Conservation (phyloP, 2,329 filamentous ascomycete genomes). For the Colletotrichum orchidophilum region DNA sequence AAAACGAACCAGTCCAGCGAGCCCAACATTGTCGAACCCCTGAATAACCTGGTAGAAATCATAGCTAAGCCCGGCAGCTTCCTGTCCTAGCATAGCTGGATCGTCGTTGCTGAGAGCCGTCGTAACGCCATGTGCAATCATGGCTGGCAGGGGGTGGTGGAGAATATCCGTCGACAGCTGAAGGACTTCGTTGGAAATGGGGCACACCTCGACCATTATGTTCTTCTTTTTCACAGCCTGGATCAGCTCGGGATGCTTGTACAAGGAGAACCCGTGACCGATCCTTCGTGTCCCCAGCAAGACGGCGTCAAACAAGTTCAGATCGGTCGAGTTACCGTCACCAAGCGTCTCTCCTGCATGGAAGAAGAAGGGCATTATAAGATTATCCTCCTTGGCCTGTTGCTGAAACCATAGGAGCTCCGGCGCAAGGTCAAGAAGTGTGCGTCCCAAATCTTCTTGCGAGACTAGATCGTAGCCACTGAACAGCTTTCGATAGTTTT, state of each 20-base stretch:
- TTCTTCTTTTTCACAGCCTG: neutral
- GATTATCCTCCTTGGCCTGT: neutral
- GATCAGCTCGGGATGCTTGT: neutral
- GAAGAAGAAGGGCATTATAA: neutral
- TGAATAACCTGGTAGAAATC: slow-evolving; percentile 72
- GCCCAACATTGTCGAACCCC: neutral
- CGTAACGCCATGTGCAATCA: slow-evolving; percentile 84
- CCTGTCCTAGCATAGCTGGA: slow-evolving; percentile 76
- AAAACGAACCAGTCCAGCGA: neutral
- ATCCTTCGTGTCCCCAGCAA: neutral
- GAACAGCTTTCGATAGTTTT: neutral
- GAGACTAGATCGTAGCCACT: neutral
- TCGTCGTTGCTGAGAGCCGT: slow-evolving; percentile 92
- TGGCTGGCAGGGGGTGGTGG: slow-evolving; percentile 36
- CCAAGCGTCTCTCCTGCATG: neutral
- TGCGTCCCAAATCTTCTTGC: neutral
- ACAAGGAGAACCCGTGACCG: neutral
- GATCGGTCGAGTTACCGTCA: neutral
- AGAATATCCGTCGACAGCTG: slow-evolving; percentile 50
- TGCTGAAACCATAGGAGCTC: neutral
- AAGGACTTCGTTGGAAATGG: slow-evolving; percentile 56
- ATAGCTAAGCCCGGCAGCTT: neutral
- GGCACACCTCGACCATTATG: neutral
- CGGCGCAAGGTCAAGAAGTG: neutral
- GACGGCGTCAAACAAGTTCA: neutral